A percentile compares a stretch with the other conserved stretches of the same genome.
phyloP scores from a whole-genome alignment of 2,329 filamentous ascomycete genomes.

The Pseudocercospora crystallina region DNA sequence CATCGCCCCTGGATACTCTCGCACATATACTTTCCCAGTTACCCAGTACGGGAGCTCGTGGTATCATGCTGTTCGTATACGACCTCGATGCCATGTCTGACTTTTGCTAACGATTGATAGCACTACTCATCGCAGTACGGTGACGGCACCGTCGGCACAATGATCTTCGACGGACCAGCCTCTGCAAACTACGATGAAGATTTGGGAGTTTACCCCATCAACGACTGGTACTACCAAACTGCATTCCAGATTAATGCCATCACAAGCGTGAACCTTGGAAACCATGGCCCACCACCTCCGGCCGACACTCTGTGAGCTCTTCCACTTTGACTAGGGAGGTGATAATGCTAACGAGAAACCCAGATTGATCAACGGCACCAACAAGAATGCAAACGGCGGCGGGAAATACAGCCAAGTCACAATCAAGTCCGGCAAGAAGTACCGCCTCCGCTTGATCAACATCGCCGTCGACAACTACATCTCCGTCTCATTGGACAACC shows the following conservation, averaged over 20 bases:
- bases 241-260: constrained; percentile 27
- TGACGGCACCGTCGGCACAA: constrained; percentile 58
- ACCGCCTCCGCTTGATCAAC: constrained; percentile 46
- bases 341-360: constrained; percentile 15
- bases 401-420: constrained; percentile 25
- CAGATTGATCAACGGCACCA: constrained; percentile 23
- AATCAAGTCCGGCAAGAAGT: constrained; percentile 36
- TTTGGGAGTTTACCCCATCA: constrained; percentile 50
- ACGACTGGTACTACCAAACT: constrained; percentile 38
- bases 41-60: constrained; percentile 44
- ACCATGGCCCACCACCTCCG: constrained; percentile 26
- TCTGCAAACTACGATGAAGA: constrained; percentile 62
- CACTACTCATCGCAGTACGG: constrained; percentile 50
- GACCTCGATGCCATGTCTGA: constrained; percentile 8
- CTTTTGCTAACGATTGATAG: constrained; percentile 29
- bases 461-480: constrained; percentile 44
- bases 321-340: constrained; percentile 13
- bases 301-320: constrained; percentile 15
- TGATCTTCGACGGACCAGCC: constrained; percentile 61
- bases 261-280: constrained; percentile 27
- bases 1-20: constrained; percentile 49
- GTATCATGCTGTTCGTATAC: neutral
- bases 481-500: constrained; percentile 35
- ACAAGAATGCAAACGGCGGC: constrained; percentile 28
- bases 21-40: constrained; percentile 58